Conservation (phyloP, 352 stramenopile species). For the Pythium chondricola region DNA sequence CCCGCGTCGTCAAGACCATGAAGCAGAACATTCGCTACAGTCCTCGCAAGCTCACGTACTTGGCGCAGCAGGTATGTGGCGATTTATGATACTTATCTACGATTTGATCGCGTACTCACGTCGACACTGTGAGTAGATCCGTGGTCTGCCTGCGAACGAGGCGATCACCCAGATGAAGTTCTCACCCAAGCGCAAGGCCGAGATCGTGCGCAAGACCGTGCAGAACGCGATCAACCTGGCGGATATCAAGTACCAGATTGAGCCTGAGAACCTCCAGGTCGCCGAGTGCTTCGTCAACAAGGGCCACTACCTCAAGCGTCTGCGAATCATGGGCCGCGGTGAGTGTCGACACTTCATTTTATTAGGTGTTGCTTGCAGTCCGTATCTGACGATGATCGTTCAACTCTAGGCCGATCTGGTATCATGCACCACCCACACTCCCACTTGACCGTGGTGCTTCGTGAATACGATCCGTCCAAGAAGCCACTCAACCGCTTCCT, state of each 20-base stretch:
- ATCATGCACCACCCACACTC: slow-evolving; percentile 82
- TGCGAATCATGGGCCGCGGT: slow-evolving; percentile 83
- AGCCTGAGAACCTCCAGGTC: slow-evolving; percentile 78
- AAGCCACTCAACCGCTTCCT: slow-evolving; percentile 70
- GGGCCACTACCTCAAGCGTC: slow-evolving; percentile 73
- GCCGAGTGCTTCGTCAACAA: slow-evolving; percentile 85
- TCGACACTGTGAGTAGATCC: too few relatives aligned
- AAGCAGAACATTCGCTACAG: slow-evolving; percentile 80
- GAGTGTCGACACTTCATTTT: slow-evolving; percentile 6
- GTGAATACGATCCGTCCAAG: slow-evolving; percentile 73
- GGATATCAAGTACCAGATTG: slow-evolving; percentile 86
- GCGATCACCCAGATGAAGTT: slow-evolving; percentile 85
- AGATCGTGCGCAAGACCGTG: slow-evolving; percentile 79
- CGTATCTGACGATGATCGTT: slow-evolving; percentile 1
- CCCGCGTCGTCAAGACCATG: slow-evolving; percentile 66
- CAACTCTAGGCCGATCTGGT: slow-evolving; percentile 49
- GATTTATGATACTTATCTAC: too few relatives aligned
- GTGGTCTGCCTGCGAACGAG: slow-evolving; percentile 63
- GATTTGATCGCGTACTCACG: too few relatives aligned
- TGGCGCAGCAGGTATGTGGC: slow-evolving; percentile 55
- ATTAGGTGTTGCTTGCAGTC: slow-evolving; percentile 4
- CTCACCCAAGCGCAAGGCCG: slow-evolving; percentile 79
- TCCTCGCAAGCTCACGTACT: slow-evolving; percentile 73
- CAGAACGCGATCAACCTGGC: slow-evolving; percentile 85
- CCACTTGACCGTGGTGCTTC: slow-evolving; percentile 72